phyloP scores from a whole-genome alignment of 192 early-diverging fungal species.

The Dissophora ornata region DNA sequence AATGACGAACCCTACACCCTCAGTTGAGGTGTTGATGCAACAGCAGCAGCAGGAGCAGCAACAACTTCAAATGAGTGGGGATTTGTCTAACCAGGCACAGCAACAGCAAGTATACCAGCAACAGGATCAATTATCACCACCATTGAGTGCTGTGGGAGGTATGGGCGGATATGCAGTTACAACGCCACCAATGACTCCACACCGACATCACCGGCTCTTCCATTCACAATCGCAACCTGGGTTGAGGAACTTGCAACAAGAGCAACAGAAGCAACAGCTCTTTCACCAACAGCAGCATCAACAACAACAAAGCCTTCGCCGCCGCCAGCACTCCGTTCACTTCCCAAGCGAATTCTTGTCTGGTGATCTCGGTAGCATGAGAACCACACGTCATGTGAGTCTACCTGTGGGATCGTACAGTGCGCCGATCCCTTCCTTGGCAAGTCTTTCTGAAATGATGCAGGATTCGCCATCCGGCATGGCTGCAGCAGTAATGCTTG shows the following conservation, averaged over 20 bases:
- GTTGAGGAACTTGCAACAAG: conserved; percentile 36
- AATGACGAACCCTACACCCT: conserved; percentile 25
- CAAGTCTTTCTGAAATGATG: conserved; percentile 52
- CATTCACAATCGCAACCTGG: conserved; percentile 52
- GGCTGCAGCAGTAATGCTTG: too few species aligned
- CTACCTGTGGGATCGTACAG: conserved; percentile 38
- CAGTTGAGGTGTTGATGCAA: conserved; percentile 24
- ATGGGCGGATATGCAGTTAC: conserved; percentile 8
- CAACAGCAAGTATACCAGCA: conserved; percentile 18
- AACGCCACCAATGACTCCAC: conserved; percentile 36
- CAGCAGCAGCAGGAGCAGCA: conserved; percentile 32
- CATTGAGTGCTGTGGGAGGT: conserved; percentile 7
- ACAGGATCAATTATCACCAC: conserved; percentile 24
- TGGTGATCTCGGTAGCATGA: conserved; percentile 27
- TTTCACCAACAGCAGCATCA: conserved; percentile 15
- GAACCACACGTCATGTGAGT: conserved; percentile 38
- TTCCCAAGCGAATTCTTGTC: conserved; percentile 44
- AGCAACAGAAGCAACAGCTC: conserved; percentile 43
- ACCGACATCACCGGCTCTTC: conserved; percentile 33
- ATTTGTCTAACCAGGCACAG: conserved; percentile 10
- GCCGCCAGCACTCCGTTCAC: conserved; percentile 51
- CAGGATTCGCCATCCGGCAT: conserved; percentile 33
- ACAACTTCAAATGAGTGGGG: conserved; percentile 3
- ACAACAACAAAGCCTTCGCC: conserved; percentile 39
- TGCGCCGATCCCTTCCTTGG: conserved; percentile 44